These are phyloP conservation scores for Cercospora berteroae DNA, from an alignment of 2,329 filamentous ascomycete species.

Conservation along the genomic window DNA sequence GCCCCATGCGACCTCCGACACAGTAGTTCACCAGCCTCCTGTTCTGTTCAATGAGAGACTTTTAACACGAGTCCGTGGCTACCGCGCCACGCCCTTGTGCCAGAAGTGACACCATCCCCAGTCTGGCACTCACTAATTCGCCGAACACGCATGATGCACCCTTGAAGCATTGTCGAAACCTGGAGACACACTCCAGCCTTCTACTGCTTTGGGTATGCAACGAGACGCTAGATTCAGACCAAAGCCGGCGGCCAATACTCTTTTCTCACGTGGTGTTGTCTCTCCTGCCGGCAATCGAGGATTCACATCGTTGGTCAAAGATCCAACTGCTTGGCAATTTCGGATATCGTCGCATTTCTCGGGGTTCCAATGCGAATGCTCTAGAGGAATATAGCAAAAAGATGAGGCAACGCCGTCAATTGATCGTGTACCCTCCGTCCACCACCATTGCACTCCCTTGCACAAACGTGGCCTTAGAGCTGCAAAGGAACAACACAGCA, in stretches of 20 bases:
- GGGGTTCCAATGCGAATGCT: background rate
- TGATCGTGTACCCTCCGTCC: conserved; percentile 49
- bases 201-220: background rate
- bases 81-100: background rate
- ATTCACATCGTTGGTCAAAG: background rate
- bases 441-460: conserved; percentile 47
- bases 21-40: background rate
- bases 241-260: background rate
- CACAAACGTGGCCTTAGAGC: conserved; percentile 48
- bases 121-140: background rate
- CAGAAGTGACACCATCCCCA: conserved; percentile 1
- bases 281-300: background rate
- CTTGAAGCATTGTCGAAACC: background rate
- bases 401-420: conserved; percentile 29
- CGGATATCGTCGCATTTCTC: background rate
- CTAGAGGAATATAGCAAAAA: background rate
- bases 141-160: background rate
- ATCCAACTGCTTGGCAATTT: background rate
- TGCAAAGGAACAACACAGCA: conserved; percentile 47
- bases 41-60: background rate
- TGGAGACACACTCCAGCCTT: background rate
- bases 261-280: conserved; percentile 1
- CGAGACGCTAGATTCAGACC: background rate
- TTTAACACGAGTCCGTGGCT: background rate
- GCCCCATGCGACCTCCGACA: background rate